A percentile compares a stretch with the other conserved stretches of the same genome.
Evolutionary conservation across 495 filamentous ascomycete genomes (phyloP).

Genomic region (Tuber indicum): DNA sequence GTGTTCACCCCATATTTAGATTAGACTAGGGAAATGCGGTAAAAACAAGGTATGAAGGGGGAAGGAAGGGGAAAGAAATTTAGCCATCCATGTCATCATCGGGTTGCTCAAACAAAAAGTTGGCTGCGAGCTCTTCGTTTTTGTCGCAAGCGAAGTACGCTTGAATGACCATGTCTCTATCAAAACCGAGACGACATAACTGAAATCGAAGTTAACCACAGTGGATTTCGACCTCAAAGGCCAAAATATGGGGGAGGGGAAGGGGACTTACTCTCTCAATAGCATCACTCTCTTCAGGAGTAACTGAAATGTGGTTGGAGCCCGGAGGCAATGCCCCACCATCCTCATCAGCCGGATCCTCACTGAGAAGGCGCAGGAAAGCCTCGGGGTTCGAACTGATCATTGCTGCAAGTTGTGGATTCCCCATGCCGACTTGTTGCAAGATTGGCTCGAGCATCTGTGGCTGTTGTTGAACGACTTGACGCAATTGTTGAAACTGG

Average conservation of each 20-base stretch:
- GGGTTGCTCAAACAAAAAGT: conserved; percentile 95
- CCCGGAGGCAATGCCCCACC: conserved; percentile 70
- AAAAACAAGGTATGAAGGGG: background rate
- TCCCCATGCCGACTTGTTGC: conserved; percentile 90
- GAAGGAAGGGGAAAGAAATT: conserved; percentile 8
- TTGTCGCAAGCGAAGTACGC: conserved; percentile 99
- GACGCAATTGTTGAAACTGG: conserved; percentile 94
- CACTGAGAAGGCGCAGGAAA: conserved; percentile 79
- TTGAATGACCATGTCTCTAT: conserved; percentile 89
- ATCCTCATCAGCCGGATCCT: conserved; percentile 58
- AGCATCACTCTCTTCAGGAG: conserved; percentile 90
- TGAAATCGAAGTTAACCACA: conserved; percentile 46
- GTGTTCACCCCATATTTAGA: background rate
- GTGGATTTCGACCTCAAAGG: conserved; percentile 12
- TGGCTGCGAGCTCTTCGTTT: conserved; percentile 95
- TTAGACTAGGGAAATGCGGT: background rate
- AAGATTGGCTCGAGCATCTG: conserved; percentile 97
- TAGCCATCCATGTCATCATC: conserved; percentile 58
- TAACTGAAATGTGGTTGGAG: conserved; percentile 80
- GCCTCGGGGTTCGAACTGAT: conserved; percentile 88
- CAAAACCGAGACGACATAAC: conserved; percentile 87
- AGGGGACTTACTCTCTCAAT: conserved; percentile 77
- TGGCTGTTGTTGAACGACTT: conserved; percentile 93
- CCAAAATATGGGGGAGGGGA: background rate
- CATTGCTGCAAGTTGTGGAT: conserved; percentile 84